Base-by-base conservation (phyloP, 2,329 filamentous ascomycete species). In the Aureobasidium sp. region DNA sequence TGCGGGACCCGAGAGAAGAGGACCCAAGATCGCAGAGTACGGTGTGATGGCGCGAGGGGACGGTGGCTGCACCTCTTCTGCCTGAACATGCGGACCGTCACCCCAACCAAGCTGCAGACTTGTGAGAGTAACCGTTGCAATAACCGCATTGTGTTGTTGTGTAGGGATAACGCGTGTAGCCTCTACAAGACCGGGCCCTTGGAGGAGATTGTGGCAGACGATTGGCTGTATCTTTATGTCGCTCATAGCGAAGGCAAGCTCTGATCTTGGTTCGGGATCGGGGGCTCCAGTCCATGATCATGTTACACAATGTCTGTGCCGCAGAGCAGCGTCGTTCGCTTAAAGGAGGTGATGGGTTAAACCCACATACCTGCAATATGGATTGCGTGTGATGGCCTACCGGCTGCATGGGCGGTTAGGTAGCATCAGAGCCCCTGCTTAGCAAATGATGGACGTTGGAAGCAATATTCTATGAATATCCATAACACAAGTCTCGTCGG, bases 181-280 rank as follows among this genome's bases (percentile, higher is more conserved):
- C 17, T 20, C 34, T 37, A 37, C 20, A 6, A 44, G 22, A 39
- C 44, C 42, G 20, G 42, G 55, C 20, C 22, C 20, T 29, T 48
- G 55, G 55, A 20, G 14, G 45, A n/a, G 12, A 15, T 14, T n/a
- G 20, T 53, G n/a, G 36, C 20, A 53, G 22, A 17, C 36, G 11
- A 36, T 25, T 7, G 41, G 39, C 52, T 36, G 42, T 45, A 20
- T n/a, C 39, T 7, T 42, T 20, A 48, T 48, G 55, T 29, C 42
- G 36, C 27, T 7, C 36, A 36, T 25, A 45, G 41, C 41, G 20
- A 56, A 31, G 41, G 53, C 15, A n/a, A 12, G 31, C 20, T 29
- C 22, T 48, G 17, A 51, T 51, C 57, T 60, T 60, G 57, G 57
- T 60, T 60, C 57, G 45, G 45, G 25, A 41, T 34, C 45, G 57